Conservation (phyloP, 495 filamentous ascomycete species). For the Terfezia boudieri region DNA sequence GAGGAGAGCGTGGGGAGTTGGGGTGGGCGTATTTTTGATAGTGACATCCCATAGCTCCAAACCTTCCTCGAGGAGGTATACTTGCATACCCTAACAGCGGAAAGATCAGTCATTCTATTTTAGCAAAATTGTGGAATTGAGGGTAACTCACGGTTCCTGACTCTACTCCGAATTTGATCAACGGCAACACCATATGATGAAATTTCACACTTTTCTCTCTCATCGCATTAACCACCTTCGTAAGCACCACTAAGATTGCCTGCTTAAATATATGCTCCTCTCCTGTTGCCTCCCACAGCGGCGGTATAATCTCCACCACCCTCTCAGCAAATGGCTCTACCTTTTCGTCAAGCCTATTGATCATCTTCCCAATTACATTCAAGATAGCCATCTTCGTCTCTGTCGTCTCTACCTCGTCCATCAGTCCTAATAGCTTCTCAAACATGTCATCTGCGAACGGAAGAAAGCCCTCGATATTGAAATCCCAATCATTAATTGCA, state of each 20-base stretch:
- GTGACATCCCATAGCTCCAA: conserved; percentile 69
- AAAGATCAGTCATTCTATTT: background rate
- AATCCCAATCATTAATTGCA: conserved; percentile 67
- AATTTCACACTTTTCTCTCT: conserved; percentile 48
- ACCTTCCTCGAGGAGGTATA: conserved; percentile 80
- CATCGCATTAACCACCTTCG: conserved; percentile 57
- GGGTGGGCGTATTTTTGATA: conserved; percentile 43
- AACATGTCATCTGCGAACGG: conserved; percentile 53
- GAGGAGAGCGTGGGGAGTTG: conserved; percentile 42
- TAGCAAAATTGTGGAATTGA: background rate
- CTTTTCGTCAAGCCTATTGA: conserved; percentile 53
- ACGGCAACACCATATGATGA: conserved; percentile 48
- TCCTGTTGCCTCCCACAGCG: conserved; percentile 61
- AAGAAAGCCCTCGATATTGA: conserved; percentile 42
- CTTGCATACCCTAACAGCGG: conserved; percentile 33
- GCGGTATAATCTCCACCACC: conserved; percentile 58
- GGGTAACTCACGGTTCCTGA: conserved; percentile 37
- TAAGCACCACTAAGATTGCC: conserved; percentile 61
- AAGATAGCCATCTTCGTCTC: conserved; percentile 77
- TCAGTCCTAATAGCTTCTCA: conserved; percentile 43
- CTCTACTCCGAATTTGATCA: conserved; percentile 56
- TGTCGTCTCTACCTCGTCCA: conserved; percentile 56
- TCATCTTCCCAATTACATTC: conserved; percentile 57
- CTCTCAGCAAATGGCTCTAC: conserved; percentile 54
- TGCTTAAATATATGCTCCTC: conserved; percentile 80